Percentiles rank a stretch among this genome's conserved stretches.
These are phyloP conservation scores for Xylaria castorea DNA, from an alignment of 495 filamentous ascomycete genomes.

Conservation along the genomic window DNA sequence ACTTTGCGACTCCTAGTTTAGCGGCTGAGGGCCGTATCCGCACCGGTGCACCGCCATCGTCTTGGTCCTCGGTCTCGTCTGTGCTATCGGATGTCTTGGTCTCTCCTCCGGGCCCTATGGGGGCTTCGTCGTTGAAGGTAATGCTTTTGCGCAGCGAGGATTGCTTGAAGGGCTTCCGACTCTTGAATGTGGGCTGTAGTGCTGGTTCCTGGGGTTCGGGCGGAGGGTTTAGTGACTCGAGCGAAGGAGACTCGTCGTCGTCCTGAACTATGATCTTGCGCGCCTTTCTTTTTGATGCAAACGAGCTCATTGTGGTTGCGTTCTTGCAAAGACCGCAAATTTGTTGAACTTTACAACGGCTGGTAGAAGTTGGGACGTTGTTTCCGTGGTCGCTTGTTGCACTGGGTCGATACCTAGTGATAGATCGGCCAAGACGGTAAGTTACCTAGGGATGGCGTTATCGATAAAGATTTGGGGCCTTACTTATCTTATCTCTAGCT, in stretches of 20 bases:
- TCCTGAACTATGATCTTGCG: conserved; percentile 75
- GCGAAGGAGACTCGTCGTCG: conserved; percentile 55
- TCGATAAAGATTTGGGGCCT: conserved; percentile 18
- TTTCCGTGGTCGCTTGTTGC: not conserved
- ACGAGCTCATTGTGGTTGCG: conserved; percentile 65
- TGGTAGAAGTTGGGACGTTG: not conserved
- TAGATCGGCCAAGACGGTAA: not conserved
- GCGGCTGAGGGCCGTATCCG: conserved; percentile 46
- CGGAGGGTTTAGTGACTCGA: conserved; percentile 37
- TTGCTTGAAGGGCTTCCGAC: conserved; percentile 56
- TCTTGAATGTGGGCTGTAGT: conserved; percentile 50
- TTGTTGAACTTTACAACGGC: not conserved
- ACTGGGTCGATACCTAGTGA: not conserved
- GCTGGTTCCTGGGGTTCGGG: conserved; percentile 43
- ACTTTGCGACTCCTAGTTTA: conserved; percentile 48
- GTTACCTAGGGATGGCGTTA: not conserved
- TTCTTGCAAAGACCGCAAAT: not conserved
- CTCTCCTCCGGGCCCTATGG: conserved; percentile 14
- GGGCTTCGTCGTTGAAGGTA: conserved; percentile 46
- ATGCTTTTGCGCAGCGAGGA: conserved; percentile 59
- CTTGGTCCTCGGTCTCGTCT: conserved; percentile 45
- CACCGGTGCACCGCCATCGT: conserved; percentile 45
- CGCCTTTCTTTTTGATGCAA: conserved; percentile 72
- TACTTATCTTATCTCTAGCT: conserved; percentile 21
- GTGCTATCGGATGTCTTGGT: conserved; percentile 33